Base-by-base conservation (phyloP, 106 monocot genomes). In the Narthecium ossifragum region DNA sequence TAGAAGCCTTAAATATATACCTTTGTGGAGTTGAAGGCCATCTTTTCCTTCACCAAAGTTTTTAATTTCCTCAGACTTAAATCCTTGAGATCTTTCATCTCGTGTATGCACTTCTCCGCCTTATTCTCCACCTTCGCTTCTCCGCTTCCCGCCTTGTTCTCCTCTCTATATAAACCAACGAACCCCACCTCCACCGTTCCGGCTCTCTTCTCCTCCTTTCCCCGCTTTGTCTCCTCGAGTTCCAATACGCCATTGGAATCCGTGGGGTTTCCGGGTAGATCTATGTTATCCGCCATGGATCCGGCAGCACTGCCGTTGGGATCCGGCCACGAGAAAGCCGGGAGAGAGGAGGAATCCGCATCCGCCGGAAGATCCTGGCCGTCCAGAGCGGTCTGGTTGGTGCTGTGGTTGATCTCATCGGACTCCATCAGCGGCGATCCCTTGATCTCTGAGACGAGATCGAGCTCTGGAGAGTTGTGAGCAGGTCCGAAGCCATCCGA, bases 31-130 rank as follows among this genome's bases (percentile, higher is more conserved):
- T 60, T 45, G 17, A 9, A 17, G 1, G 14, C n/a, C 17, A 31
- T 17, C 46, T 45, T 48, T 12, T 62, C 62, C 62, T 32, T 62
- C 3, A 27, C 12, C 6, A 62, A 9, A 10, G 62, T 8, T 25
- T 48, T 46, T 31, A 62, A 48, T 38, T 48, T 62, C n/a, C 62
- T 31, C 62, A 62, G 8, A 31, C 62, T 62, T 21, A 48, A 2
- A 6, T 14, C 22, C 1, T 12, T 8, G 1, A 31, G 29, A 29
- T 46, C 31, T 9, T 2, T 29, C 28, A 2, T 22, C 15, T 2
- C n/a, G 21, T 21, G 55, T 17, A 7, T 55, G 33, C 1, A 38
- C 57, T 58, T 38, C 38, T 36, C 57, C 22, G 36, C 24, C 12
- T 12, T 58, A 9, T 1, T 11, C 4, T 37, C 13, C 57, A 22